Evolutionary conservation across 192 early-diverging fungal genomes (phyloP).

Genomic region (Allomyces macrogynus): DNA sequence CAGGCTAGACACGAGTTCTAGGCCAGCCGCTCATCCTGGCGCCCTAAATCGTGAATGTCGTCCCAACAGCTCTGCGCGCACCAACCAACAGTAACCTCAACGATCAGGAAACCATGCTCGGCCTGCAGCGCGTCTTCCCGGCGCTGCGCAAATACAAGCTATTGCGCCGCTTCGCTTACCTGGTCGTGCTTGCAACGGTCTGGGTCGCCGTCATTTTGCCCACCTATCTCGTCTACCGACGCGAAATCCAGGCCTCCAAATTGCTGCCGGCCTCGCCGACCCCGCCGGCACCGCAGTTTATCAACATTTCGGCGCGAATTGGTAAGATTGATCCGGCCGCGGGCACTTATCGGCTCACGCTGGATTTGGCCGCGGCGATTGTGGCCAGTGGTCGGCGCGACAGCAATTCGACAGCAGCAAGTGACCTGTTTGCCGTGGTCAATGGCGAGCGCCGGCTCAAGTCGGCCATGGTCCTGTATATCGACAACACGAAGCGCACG

Average conservation of each 20-base stretch:
- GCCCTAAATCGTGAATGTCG: too few relatives aligned
- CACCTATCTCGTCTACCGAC: background rate
- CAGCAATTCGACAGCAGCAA: background rate
- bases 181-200: background rate
- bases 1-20: too few relatives aligned
- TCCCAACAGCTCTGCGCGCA: too few relatives aligned
- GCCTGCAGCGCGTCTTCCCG: background rate
- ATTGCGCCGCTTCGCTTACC: background rate
- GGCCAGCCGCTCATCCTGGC: too few relatives aligned
- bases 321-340: background rate
- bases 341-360: background rate
- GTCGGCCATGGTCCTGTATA: background rate
- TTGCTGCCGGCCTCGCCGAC: background rate
- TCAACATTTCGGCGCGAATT: background rate
- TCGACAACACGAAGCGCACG: background rate
- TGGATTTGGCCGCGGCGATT: background rate
- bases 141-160: background rate
- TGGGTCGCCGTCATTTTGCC: background rate
- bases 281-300: background rate
- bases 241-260: background rate
- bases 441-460: background rate
- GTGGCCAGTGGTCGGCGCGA: too few relatives aligned
- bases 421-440: background rate
- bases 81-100: too few relatives aligned
- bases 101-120: too few relatives aligned